Percentiles rank a stretch among this genome's conserved stretches.
Evolutionary conservation across 768 basidiomycete species (phyloP).

Genomic region (Kwoniella botswanensis): DNA sequence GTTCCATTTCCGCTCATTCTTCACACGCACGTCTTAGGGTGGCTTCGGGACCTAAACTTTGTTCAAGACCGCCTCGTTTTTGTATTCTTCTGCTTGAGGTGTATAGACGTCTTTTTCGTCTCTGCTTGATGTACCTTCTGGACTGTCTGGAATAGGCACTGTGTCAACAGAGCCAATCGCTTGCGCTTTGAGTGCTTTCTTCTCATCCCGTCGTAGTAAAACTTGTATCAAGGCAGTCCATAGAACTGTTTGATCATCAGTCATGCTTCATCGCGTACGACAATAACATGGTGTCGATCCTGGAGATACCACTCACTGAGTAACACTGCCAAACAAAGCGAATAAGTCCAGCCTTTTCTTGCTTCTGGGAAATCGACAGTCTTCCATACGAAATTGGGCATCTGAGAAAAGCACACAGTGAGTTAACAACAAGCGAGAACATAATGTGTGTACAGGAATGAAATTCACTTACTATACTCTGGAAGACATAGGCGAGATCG

Average conservation of each 20-base stretch:
- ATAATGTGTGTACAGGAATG: background rate
- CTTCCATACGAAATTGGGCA: constrained; percentile 52
- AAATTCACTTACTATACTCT: constrained; percentile 33
- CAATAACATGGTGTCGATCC: no score
- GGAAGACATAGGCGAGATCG: constrained; percentile 45
- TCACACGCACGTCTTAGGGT: constrained; percentile 19
- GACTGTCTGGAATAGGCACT: background rate
- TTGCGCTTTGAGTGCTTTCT: constrained; percentile 6
- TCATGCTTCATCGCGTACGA: no score
- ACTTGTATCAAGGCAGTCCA: constrained; percentile 29
- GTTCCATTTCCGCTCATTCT: background rate
- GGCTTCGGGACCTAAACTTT: background rate
- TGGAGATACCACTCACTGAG: constrained; percentile 32
- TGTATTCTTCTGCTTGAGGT: background rate
- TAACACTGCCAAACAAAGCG: constrained; percentile 25
- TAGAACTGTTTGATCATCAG: constrained; percentile 14
- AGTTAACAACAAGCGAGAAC: background rate
- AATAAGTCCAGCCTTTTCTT: constrained; percentile 41
- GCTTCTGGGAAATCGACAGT: constrained; percentile 45
- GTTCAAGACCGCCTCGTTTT: background rate
- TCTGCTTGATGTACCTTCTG: background rate
- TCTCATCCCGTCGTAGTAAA: constrained; percentile 23
- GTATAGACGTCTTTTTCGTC: constrained; percentile 13
- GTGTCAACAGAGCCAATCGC: background rate
- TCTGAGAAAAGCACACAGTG: background rate